A percentile compares a stretch with the other conserved stretches of the same genome.
Conservation (phyloP, 805 yeast species). For the Zygoascus flipseniorum region DNA sequence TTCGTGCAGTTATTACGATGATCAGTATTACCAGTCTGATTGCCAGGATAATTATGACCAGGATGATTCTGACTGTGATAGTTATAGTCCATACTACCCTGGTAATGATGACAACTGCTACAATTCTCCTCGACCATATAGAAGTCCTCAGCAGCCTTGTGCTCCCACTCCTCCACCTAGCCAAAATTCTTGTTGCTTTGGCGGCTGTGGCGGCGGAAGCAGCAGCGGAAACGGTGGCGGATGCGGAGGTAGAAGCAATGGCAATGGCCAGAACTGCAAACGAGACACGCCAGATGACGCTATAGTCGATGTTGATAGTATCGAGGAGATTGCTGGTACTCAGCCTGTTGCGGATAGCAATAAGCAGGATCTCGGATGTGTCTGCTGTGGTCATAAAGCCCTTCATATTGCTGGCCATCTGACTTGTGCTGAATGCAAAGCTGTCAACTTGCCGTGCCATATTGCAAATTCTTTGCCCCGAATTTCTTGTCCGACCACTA, state of each 20-base stretch:
- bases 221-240: slow-evolving; percentile 2
- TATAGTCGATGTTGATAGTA: not conserved
- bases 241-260: slow-evolving; percentile 1
- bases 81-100: not conserved
- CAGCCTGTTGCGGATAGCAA: not conserved
- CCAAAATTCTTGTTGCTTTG: not conserved
- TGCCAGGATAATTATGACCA: not conserved
- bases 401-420: not conserved
- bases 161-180: not conserved
- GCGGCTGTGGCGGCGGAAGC: slow-evolving; percentile 3
- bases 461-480: not conserved
- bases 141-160: not conserved
- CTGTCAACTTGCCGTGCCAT: not conserved
- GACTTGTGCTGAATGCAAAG: not conserved
- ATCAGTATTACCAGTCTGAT: not conserved
- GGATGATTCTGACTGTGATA: not conserved
- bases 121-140: not conserved
- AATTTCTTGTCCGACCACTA: slow-evolving; percentile 1
- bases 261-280: not conserved
- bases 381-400: not conserved
- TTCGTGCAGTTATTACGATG: not conserved
- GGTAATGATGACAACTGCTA: not conserved
- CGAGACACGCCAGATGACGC: not conserved
- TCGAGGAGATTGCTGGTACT: not conserved
- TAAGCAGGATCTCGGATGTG: not conserved